Evolutionary conservation across 2,329 filamentous ascomycete genomes (phyloP).

Genomic region (Rugonectria rugulosa): DNA sequence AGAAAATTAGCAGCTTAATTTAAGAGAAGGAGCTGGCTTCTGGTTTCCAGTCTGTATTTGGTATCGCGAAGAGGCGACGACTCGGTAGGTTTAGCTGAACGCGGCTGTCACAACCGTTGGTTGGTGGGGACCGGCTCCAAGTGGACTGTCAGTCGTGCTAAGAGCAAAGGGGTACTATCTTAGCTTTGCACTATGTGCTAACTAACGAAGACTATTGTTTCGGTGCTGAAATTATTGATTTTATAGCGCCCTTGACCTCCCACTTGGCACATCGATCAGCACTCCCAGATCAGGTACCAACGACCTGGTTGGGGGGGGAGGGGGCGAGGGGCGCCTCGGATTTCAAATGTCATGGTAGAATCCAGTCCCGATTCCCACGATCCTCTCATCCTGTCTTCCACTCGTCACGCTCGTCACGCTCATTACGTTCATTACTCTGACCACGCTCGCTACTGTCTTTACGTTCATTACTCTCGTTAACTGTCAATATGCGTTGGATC

Average conservation of each 20-base stretch:
- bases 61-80: background rate
- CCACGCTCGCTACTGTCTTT: too few relatives aligned
- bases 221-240: background rate
- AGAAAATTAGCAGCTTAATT: background rate
- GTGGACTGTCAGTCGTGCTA: too few relatives aligned
- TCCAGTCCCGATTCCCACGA: background rate
- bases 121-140: too few relatives aligned
- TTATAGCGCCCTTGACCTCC: background rate
- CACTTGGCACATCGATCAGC: too few relatives aligned
- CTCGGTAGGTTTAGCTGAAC: background rate
- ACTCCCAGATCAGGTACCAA: background rate
- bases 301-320: too few relatives aligned
- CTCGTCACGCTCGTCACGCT: background rate
- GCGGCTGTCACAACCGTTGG: too few relatives aligned
- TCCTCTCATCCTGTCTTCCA: background rate
- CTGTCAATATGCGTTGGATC: conserved; percentile 25
- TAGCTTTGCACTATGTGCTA: too few relatives aligned
- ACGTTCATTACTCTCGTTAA: conserved; percentile 16
- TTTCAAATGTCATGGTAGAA: background rate
- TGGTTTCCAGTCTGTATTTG: background rate
- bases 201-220: background rate
- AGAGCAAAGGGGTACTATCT: too few relatives aligned
- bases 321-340: background rate
- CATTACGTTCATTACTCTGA: background rate
- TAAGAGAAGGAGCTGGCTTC: background rate